Percentiles rank a stretch among this genome's conserved stretches.
phyloP scores from a whole-genome alignment of 2,329 filamentous ascomycete species.

The Fusarium sp. region DNA sequence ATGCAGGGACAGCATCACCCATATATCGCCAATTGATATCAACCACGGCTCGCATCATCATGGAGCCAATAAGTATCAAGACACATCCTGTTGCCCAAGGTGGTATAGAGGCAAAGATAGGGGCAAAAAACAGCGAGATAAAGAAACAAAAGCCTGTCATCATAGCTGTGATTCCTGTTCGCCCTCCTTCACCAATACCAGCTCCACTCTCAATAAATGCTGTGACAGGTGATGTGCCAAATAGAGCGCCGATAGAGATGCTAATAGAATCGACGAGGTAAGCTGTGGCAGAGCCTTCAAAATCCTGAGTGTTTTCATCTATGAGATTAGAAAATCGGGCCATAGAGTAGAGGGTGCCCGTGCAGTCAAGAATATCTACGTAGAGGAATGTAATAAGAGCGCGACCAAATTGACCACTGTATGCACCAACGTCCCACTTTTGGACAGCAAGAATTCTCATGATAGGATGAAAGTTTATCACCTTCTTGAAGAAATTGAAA shows the following conservation, averaged over 20 bases:
- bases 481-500: neutral
- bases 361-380: neutral
- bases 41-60: neutral
- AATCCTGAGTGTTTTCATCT: neutral
- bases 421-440: neutral
- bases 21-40: neutral
- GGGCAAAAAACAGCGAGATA: neutral
- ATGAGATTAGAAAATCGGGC: neutral
- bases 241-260: neutral
- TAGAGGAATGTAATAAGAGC: neutral
- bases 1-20: neutral
- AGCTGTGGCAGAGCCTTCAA: neutral
- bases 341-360: neutral
- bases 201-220: neutral
- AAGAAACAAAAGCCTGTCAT: neutral
- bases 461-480: neutral
- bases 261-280: neutral
- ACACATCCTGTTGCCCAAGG: neutral
- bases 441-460: neutral
- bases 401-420: neutral
- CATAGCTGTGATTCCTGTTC: neutral
- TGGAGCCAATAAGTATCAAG: neutral
- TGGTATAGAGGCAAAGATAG: neutral
- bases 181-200: neutral
- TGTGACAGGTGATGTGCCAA: neutral